Base-by-base conservation (phyloP, 331 rosid species). In the Prunus yedoensis region DNA sequence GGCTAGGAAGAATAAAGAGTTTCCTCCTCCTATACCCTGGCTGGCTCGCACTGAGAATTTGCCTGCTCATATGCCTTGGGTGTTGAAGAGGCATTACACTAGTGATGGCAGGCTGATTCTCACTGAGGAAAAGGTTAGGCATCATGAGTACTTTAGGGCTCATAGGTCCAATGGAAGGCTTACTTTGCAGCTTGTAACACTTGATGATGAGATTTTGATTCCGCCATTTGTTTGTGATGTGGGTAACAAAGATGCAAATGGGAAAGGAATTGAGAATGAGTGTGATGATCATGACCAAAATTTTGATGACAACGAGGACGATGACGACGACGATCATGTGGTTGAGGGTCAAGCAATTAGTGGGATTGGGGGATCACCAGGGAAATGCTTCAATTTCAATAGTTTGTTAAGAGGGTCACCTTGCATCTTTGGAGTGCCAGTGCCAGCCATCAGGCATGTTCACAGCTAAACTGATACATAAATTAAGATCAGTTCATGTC, bases 121-220 rank as follows among this genome's bases (percentile, higher is more conserved):
- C 1, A 91, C 73, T 2, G 91, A 82, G 75, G 91, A 91, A 81
- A 87, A 81, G 67, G 85, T 85, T 5, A 76, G 25, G 64, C 90
- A 78, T 72, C 91, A 83, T 41, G 93, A 86, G 70, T 93, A 88
- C 63, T 79, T 93, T 38, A 81, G 74, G 2, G 89, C 86, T 0
- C 88, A 91, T 27, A 76, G 93, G 78, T 89, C 88, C 51, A 78
- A 89, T 61, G 98, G 96, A 5, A 79, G 95, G 15, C 93, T 93
- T 52, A 91, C 86, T 8, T 78, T 89, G 78, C 87, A 89, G 38
- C 89, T 91, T 14, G 87, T 93, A 68, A 83, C 79, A 1, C 41
- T 86, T 0, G 89, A 81, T 18, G 75, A 77, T 45, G 73, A 80
- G 20, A 62, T 52, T 10, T 45, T 32, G n/a, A 35, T 2, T 9